Percentiles rank a stretch among this genome's conserved stretches.
These are phyloP conservation scores for Casuarina glauca DNA, from an alignment of 306 rosid species.

Conservation along the genomic window DNA sequence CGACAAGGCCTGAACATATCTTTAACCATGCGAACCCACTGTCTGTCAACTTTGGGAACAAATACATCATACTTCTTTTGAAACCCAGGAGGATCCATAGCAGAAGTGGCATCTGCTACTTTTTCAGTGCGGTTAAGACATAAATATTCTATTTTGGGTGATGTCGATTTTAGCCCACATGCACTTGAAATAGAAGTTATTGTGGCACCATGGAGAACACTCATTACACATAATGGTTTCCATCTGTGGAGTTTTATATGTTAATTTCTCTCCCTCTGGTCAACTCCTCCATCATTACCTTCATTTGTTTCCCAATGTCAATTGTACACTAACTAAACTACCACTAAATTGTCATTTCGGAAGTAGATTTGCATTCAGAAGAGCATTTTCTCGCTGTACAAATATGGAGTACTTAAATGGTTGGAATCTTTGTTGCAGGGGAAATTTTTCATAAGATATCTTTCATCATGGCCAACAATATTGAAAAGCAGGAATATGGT, in stretches of 20 bases:
- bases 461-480: slow-evolving; percentile 10
- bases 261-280: slow-evolving; percentile 22
- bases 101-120: background rate
- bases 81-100: background rate
- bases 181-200: background rate
- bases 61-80: background rate
- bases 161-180: slow-evolving; percentile 6
- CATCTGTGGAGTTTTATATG: background rate
- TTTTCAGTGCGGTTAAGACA: background rate
- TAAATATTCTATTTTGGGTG: background rate
- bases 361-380: slow-evolving; percentile 26
- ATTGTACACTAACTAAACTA: slow-evolving; percentile 9
- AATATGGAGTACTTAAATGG: slow-evolving; percentile 24
- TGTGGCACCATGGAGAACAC: slow-evolving; percentile 14
- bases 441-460: slow-evolving; percentile 24
- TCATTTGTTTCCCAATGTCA: slow-evolving; percentile 25
- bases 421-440: slow-evolving; percentile 19
- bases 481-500: slow-evolving; percentile 20
- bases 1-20: background rate
- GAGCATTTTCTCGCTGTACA: slow-evolving; percentile 17
- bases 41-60: background rate
- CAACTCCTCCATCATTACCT: slow-evolving; percentile 34
- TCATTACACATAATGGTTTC: slow-evolving; percentile 24
- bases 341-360: slow-evolving; percentile 22
- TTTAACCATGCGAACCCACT: slow-evolving; percentile 2